phyloP scores from a whole-genome alignment of 2,329 filamentous ascomycete genomes.

The Penicillium crustosum region DNA sequence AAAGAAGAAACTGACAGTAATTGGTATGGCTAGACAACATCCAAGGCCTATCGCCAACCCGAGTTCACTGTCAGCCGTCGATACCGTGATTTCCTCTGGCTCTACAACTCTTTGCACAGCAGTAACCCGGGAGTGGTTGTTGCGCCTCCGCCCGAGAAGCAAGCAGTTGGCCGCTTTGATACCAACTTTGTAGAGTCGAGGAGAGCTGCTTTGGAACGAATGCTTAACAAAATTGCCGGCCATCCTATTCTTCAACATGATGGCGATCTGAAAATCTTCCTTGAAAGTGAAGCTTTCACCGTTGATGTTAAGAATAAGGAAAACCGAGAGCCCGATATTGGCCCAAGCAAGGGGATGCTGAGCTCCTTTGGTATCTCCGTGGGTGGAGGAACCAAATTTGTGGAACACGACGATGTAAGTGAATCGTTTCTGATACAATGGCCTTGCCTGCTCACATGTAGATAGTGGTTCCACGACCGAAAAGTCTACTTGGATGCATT shows the following conservation, averaged over 20 bases:
- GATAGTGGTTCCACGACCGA: slow-evolving; percentile 94
- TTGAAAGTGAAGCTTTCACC: slow-evolving; percentile 95
- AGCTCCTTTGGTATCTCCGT: slow-evolving; percentile 78
- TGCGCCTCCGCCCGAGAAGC: slow-evolving; percentile 94
- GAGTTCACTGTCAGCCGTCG: slow-evolving; percentile 92
- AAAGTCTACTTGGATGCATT: slow-evolving; percentile 91
- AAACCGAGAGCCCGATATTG: slow-evolving; percentile 78
- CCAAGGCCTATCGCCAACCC: slow-evolving; percentile 88
- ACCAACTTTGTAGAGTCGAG: slow-evolving; percentile 94
- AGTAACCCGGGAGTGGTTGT: slow-evolving; percentile 96
- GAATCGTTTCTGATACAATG: not conserved
- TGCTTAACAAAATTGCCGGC: slow-evolving; percentile 92
- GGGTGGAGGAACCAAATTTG: slow-evolving; percentile 78
- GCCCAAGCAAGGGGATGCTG: slow-evolving; percentile 91
- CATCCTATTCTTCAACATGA: slow-evolving; percentile 92
- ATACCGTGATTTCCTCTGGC: slow-evolving; percentile 96
- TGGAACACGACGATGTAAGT: slow-evolving; percentile 92
- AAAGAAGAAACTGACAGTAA: not conserved
- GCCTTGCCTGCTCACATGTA: slow-evolving; percentile 22
- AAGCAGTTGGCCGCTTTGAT: slow-evolving; percentile 93
- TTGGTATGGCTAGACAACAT: slow-evolving; percentile 67
- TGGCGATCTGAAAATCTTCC: slow-evolving; percentile 88
- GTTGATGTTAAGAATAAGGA: slow-evolving; percentile 98
- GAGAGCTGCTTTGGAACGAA: slow-evolving; percentile 87
- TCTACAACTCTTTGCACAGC: slow-evolving; percentile 89